phyloP scores from a whole-genome alignment of 2,329 filamentous ascomycete species.

The Pseudogymnoascus verrucosus region DNA sequence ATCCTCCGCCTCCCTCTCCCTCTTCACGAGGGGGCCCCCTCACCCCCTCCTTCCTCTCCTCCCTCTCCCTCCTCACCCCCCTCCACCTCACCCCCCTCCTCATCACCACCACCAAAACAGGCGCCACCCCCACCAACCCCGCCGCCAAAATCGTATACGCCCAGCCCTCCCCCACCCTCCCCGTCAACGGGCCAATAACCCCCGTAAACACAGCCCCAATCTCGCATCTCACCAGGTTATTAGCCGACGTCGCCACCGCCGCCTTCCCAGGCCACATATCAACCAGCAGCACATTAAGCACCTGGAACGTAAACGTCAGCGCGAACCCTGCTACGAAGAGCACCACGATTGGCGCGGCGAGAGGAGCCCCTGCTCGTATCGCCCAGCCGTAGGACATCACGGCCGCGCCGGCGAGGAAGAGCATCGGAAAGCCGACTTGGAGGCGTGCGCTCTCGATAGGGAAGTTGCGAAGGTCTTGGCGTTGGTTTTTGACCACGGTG shows the following conservation, averaged over 20 bases:
- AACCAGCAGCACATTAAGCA: slow-evolving; percentile 44
- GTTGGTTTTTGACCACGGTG: slow-evolving; percentile 43
- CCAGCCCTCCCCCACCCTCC: slow-evolving; percentile 43
- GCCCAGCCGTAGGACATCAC: slow-evolving; percentile 47
- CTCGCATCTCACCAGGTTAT: slow-evolving; percentile 48
- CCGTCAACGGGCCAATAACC: slow-evolving; percentile 43
- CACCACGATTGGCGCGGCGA: slow-evolving; percentile 41
- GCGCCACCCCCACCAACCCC: slow-evolving; percentile 32
- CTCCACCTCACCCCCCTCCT: slow-evolving; percentile 38
- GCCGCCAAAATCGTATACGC: too few relatives aligned
- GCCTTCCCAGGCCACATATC: slow-evolving; percentile 47
- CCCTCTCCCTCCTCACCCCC: slow-evolving; percentile 26
- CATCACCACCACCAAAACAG: slow-evolving; percentile 36
- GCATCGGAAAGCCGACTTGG: slow-evolving; percentile 41
- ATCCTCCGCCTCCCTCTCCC: background rate
- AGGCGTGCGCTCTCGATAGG: slow-evolving; percentile 45
- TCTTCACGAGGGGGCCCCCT: slow-evolving; percentile 10
- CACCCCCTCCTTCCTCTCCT: slow-evolving; percentile 18
- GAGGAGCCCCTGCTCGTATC: slow-evolving; percentile 32
- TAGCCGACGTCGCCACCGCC: slow-evolving; percentile 47
- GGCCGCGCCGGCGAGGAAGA: slow-evolving; percentile 40
- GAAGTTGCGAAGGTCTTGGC: slow-evolving; percentile 40
- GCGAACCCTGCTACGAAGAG: slow-evolving; percentile 40
- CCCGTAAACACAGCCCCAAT: slow-evolving; percentile 46
- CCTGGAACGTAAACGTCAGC: slow-evolving; percentile 47